phyloP scores from a whole-genome alignment of 805 yeast species.

The Spathaspora sp. region DNA sequence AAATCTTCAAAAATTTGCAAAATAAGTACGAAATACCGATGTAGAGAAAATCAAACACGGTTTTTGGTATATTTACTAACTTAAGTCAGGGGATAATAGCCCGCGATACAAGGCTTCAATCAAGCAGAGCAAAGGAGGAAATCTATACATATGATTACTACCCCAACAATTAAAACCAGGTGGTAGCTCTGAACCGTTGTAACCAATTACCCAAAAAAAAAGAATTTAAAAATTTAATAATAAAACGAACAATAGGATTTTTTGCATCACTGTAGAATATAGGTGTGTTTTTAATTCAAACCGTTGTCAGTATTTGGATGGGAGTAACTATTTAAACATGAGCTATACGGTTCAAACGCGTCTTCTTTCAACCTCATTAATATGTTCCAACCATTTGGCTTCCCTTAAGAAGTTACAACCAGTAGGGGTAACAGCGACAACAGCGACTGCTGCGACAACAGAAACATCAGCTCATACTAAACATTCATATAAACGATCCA shows the following conservation, averaged over 20 bases:
- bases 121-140: too few species aligned
- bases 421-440: neutral
- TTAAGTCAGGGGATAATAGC: too few species aligned
- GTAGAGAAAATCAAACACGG: too few species aligned
- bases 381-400: neutral
- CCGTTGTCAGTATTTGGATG: neutral
- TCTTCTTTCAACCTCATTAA: neutral
- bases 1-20: too few species aligned
- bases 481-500: conserved; percentile 43
- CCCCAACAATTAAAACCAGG: too few species aligned
- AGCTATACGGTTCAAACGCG: neutral
- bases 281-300: neutral
- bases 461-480: neutral
- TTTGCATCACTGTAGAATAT: neutral
- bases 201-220: too few species aligned
- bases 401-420: neutral
- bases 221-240: too few species aligned
- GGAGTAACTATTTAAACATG: neutral
- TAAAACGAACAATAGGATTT: neutral
- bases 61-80: too few species aligned
- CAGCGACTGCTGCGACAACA: neutral
- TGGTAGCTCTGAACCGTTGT: too few species aligned
- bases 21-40: too few species aligned
- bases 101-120: too few species aligned
- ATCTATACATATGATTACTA: too few species aligned